Base-by-base conservation (phyloP, 441 rosid species). In the Pelargonium cotyledonis region DNA sequence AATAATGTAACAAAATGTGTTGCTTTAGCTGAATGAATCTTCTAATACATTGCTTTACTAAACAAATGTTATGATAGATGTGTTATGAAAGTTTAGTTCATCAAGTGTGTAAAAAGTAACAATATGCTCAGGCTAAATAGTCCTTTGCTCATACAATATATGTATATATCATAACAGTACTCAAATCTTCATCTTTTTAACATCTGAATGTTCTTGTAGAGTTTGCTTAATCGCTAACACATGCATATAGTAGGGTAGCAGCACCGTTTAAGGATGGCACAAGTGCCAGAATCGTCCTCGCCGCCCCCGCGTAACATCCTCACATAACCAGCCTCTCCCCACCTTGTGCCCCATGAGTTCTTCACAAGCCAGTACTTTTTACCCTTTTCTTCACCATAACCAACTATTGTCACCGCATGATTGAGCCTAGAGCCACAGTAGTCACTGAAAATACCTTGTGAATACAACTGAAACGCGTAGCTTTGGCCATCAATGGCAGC, bases 341-440 rank as follows among this genome's bases (percentile, higher is more conserved):
- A 57, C 3, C 62, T 23, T 19, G 19, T 10, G 62, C 62, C 62
- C 62, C 62, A 57, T 9, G 62, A 57, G 3, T 57, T 57, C 26
- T 57, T 57, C 62, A 57, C 62, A 18, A 57, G 62, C 62, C 62
- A 57, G 14, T 6, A 57, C 26, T 57, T 57, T 1, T 57, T 10
- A 57, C 29, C 62, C 10, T 57, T 8, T 8, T 57, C 26, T 8
- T 57, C 29, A 6, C 62, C 62, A 19, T 57, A 57, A 19, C 62
- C 62, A 14, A 57, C 62, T 2, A 57, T 57, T 2, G 62, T 57
- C 12, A 57, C 26, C 0, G 29, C 62, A 10, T 57, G 62, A 19
- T 57, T 57, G 62, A 57, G 62, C 29, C 62, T 57, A 7, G 62
- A 57, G 62, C 62, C 21, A 57, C 62, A 57, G 9, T 57, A 18